Evolutionary conservation across 495 filamentous ascomycete species (phyloP).

Genomic region (Penicillium angulare): DNA sequence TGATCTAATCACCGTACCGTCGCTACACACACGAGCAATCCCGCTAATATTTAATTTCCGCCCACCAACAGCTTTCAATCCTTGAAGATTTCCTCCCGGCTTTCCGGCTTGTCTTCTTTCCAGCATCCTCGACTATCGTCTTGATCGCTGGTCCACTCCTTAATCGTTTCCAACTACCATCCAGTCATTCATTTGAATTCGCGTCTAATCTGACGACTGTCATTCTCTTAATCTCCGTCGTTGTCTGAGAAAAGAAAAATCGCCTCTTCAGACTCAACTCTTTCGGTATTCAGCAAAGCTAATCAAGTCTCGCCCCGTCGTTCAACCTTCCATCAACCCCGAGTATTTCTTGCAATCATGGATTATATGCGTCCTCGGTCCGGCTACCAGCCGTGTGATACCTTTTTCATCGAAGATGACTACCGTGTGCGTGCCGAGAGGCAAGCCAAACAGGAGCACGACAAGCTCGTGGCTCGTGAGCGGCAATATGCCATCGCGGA

Average conservation of each 20-base stretch:
- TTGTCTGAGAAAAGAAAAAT: conserved; percentile 34
- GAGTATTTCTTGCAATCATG: conserved; percentile 58
- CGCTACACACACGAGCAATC: too few relatives aligned
- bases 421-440: conserved; percentile 37
- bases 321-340: conserved; percentile 1
- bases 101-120: conserved; percentile 33
- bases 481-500: conserved; percentile 81
- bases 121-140: conserved; percentile 39
- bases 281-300: conserved; percentile 26
- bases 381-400: conserved; percentile 62
- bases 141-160: conserved; percentile 43
- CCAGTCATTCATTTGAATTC: conserved; percentile 50
- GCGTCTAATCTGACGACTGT: conserved; percentile 49
- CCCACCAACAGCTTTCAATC: conserved; percentile 41
- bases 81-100: conserved; percentile 40
- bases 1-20: too few relatives aligned
- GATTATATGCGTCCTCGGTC: conserved; percentile 59
- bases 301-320: conserved; percentile 9
- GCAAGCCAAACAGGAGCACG: conserved; percentile 56
- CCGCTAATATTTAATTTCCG: conserved; percentile 46
- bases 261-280: conserved; percentile 35
- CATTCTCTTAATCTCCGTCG: conserved; percentile 55
- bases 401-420: conserved; percentile 87
- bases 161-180: conserved; percentile 53
- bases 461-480: conserved; percentile 69